A percentile compares a stretch with the other conserved stretches of the same genome.
Evolutionary conservation across 2,329 filamentous ascomycete species (phyloP).

Genomic region (Trichoderma guizhouense): DNA sequence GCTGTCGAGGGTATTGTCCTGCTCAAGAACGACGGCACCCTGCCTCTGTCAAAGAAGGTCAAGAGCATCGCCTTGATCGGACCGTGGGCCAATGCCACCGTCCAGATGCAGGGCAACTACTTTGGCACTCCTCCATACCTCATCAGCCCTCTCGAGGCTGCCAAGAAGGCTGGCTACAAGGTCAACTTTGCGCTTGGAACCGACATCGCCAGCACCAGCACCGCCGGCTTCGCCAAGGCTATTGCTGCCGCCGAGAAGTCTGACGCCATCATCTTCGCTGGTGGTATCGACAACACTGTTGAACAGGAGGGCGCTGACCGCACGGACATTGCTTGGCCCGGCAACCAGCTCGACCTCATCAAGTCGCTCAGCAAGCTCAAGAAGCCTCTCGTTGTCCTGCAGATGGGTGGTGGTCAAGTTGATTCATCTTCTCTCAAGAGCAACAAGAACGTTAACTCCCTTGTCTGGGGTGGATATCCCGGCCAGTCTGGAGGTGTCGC

Average conservation of each 20-base stretch:
- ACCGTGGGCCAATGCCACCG: constrained; percentile 30
- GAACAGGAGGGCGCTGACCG: constrained; percentile 53
- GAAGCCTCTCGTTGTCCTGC: constrained; percentile 50
- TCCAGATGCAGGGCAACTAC: constrained; percentile 28
- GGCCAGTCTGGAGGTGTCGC: constrained; percentile 56
- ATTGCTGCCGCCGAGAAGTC: constrained; percentile 38
- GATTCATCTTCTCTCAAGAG: constrained; percentile 49
- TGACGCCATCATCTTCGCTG: constrained; percentile 51
- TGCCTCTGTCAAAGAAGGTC: constrained; percentile 41
- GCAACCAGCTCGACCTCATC: constrained; percentile 50
- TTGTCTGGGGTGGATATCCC: constrained; percentile 58
- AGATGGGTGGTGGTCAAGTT: constrained; percentile 47
- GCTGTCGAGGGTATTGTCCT: constrained; percentile 58
- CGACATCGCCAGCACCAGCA: background rate
- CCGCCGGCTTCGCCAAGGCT: constrained; percentile 23
- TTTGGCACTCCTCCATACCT: constrained; percentile 49
- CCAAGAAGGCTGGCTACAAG: background rate
- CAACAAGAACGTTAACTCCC: constrained; percentile 42
- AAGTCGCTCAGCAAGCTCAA: constrained; percentile 30
- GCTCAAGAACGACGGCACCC: constrained; percentile 58
- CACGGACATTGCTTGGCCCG: constrained; percentile 47
- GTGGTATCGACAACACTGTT: constrained; percentile 51
- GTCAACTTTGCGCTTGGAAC: constrained; percentile 10
- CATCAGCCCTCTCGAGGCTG: constrained; percentile 51
- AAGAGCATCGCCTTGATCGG: constrained; percentile 26